phyloP scores from a whole-genome alignment of 768 basidiomycete genomes.

The Gelatoporia subvermispora region DNA sequence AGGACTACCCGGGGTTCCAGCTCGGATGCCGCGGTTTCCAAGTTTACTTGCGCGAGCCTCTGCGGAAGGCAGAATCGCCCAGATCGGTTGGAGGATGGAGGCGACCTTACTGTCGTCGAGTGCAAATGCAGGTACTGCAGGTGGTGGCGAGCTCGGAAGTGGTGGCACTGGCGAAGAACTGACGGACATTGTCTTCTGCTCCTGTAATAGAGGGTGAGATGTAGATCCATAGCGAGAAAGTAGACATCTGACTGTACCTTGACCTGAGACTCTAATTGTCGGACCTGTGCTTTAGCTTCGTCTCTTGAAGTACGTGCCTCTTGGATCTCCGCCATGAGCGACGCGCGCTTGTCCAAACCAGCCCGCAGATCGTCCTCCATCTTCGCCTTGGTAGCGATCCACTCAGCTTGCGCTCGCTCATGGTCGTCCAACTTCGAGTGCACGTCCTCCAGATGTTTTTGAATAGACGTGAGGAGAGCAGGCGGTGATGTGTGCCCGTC shows the following conservation, averaged over 20 bases:
- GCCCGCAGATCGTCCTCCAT: conserved; percentile 15
- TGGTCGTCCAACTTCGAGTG: conserved; percentile 16
- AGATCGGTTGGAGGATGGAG: conserved; percentile 65
- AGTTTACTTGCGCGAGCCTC: conserved; percentile 74
- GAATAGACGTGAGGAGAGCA: conserved; percentile 22
- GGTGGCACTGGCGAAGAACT: too few relatives aligned
- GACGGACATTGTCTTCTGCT: not conserved
- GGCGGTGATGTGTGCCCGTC: conserved; percentile 22
- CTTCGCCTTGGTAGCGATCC: conserved; percentile 13
- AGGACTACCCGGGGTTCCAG: conserved; percentile 22
- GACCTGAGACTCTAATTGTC: conserved; percentile 40
- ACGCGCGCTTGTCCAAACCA: conserved; percentile 15
- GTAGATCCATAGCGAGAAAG: not conserved
- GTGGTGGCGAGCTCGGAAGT: too few relatives aligned
- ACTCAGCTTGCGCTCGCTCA: conserved; percentile 17
- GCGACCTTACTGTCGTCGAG: conserved; percentile 36
- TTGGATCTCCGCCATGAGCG: conserved; percentile 16
- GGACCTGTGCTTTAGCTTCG: conserved; percentile 17
- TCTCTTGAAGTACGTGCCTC: conserved; percentile 20
- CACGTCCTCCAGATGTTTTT: conserved; percentile 22
- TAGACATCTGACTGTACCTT: conserved; percentile 26
- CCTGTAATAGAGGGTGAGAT: not conserved
- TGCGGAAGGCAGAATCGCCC: conserved; percentile 79
- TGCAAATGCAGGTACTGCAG: too few relatives aligned
- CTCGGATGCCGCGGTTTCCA: conserved; percentile 41